phyloP scores from a whole-genome alignment of 176 grass and related monocot genomes.

The barley (Hordeum vulgare) region MorexV3_pseudomolecules_assembly NC_058523.1:421271019-421271518 shows the following conservation, averaged over 20 bases:
- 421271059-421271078: constrained; percentile 61
- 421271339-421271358: background rate
- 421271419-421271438: background rate
- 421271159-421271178: constrained; percentile 51
- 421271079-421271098: constrained; percentile 86
- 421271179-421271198: constrained; percentile 92
- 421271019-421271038: background rate
- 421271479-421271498: background rate
- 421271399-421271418: background rate
- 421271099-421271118: constrained; percentile 96
- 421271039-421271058: constrained; percentile 5
- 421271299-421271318: background rate
- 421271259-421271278: background rate
- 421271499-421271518: background rate
- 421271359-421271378: background rate
- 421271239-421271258: background rate
- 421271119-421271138: constrained; percentile 94
- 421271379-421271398: background rate
- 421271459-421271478: background rate
- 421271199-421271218: constrained; percentile 92
- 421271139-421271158: constrained; percentile 85
- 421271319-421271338: background rate
- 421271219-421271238: background rate
- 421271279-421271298: background rate
- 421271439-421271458: background rate